phyloP scores from a whole-genome alignment of 305 asterid species.

The Withania somnifera region DNA sequence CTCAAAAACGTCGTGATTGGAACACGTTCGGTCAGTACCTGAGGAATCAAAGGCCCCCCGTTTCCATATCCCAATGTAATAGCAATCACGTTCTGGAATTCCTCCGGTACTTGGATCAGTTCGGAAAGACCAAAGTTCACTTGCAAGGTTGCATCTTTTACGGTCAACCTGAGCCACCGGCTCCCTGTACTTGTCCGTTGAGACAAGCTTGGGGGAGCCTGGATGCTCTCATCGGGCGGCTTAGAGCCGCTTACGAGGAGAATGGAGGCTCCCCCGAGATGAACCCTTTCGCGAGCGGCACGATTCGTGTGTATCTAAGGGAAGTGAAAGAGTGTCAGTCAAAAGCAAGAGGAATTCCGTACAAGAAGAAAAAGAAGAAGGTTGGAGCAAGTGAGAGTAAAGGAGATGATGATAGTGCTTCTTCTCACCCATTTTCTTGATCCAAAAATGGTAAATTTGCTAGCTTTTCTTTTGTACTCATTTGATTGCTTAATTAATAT shows the following conservation, averaged over 20 bases:
- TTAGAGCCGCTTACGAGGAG: slow-evolving; percentile 14
- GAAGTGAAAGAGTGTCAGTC: slow-evolving; percentile 13
- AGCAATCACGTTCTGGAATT: slow-evolving; percentile 12
- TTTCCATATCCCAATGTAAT: slow-evolving; percentile 5
- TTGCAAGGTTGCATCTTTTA: slow-evolving; percentile 9
- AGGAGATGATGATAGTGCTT: slow-evolving; percentile 5
- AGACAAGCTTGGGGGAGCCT: slow-evolving; percentile 16
- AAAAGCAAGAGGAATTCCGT: slow-evolving; percentile 13
- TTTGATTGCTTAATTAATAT: not conserved
- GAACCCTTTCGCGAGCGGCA: slow-evolving; percentile 6
- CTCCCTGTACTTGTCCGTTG: slow-evolving; percentile 12
- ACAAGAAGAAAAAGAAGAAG: slow-evolving; percentile 14
- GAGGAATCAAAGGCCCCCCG: slow-evolving; percentile 10
- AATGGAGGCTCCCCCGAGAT: slow-evolving; percentile 11
- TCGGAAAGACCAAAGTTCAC: slow-evolving; percentile 16
- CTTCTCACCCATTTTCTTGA: slow-evolving; percentile 4
- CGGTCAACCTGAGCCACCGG: slow-evolving; percentile 16
- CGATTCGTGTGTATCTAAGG: slow-evolving; percentile 5
- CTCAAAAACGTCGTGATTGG: slow-evolving; percentile 15
- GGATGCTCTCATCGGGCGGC: slow-evolving; percentile 14
- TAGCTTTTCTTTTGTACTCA: not conserved
- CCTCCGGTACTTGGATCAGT: slow-evolving; percentile 10
- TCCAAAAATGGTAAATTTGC: not conserved
- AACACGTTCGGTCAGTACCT: slow-evolving; percentile 13
- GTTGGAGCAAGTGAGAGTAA: not conserved